Evolutionary conservation across 2,329 filamentous ascomycete species (phyloP), one percentile per base, ranked within the genome.

Genomic region (Blastomyces emzantsi): DNA sequence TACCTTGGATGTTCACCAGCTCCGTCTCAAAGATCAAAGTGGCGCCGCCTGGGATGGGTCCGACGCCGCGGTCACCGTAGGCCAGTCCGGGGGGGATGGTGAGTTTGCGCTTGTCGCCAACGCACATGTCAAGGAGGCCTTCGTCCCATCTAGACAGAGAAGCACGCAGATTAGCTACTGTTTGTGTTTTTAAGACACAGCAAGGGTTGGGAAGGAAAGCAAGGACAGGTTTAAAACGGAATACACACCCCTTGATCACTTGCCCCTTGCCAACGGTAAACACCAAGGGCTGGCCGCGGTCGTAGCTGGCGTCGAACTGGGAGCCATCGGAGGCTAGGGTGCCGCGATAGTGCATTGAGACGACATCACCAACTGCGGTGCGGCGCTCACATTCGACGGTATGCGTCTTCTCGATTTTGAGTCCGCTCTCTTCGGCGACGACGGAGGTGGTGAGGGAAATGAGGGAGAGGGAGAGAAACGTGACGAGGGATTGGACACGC

Each of bases 1-100:
- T 89, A 39, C 92, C 92, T 19, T 87, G 81, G 72, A 97, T 97
- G 63, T 84, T 87, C 71, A 97, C 81, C 68, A 97, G 80, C 78
- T 96, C 91, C 56, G 92, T 96, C 80, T 96, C 90, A 73, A 97
- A 97, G 62, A 97, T 86, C 72, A 97, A 78, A 64, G 90, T 95
- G 69, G 89, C 86, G 41, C 87, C 87, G 4, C 84, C 86, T 22
- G 92, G 92, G 72, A 97, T 97, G 28, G 92, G 91, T 1, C 92
- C 92, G 74, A 90, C 84, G 47, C 77, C 82, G 62, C 86, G 82
- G 66, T 88, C 80, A 60, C 94, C 94, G 76, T 97, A 99, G 58
- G 86, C 94, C 73, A 88, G 80, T 73, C 87, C 85, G 25, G 93
- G 90, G n/a, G 92, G 91, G 63, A 99, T 94, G 25, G 88, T 97